Base-by-base conservation (phyloP, 2,329 filamentous ascomycete genomes). In the Colletotrichum tabaci region DNA sequence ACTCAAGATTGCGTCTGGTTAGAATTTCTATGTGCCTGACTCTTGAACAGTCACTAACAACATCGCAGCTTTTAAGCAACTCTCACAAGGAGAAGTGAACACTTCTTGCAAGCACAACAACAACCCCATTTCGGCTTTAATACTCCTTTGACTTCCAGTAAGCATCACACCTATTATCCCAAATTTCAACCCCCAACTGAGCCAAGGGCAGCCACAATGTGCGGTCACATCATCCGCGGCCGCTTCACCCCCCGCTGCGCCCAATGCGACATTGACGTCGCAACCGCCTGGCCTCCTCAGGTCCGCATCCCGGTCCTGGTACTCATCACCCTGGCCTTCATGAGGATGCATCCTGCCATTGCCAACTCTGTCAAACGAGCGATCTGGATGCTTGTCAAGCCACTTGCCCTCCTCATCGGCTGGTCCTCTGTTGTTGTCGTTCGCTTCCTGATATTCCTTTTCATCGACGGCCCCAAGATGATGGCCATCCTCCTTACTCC, bases 401-500 rank as follows among this genome's bases (percentile, higher is more conserved):
- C 70, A 30, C 23, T 72, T 21, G 70, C 70, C 7, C 42, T 69
- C 18, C 7, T 57, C 6, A 42, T 72, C 23, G 70, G 70, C 47
- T 72, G 57, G 44, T 9, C 15, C 61, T 61, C 42, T 9, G 70
- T 70, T 5, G 55, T 46, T n/a, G 13, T 72, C 15, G 35, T 72
- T 13, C 42, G 61, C 12, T 42, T 16, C n/a, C 47, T 72, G 2
- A 57, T 72, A 23, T 72, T 72, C 30, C 13, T 61, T 61, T 71
- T 72, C 55, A 66, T 72, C 23, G 70, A 72, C 13, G 66, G 66
- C 15, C 70, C 70, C 10, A 38, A 55, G 26, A 60, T 65, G 30
- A 16, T 71, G 10, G 5, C 38, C n/a, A n/a, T 23, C 10, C 26
- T 65, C n/a, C 30, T 60, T 21, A 56, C 10, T 8, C 38, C 35